Evolutionary conservation across 495 filamentous ascomycete species (phyloP), one percentile per base, ranked within the genome.

Genomic region (Xylaria venustula): DNA sequence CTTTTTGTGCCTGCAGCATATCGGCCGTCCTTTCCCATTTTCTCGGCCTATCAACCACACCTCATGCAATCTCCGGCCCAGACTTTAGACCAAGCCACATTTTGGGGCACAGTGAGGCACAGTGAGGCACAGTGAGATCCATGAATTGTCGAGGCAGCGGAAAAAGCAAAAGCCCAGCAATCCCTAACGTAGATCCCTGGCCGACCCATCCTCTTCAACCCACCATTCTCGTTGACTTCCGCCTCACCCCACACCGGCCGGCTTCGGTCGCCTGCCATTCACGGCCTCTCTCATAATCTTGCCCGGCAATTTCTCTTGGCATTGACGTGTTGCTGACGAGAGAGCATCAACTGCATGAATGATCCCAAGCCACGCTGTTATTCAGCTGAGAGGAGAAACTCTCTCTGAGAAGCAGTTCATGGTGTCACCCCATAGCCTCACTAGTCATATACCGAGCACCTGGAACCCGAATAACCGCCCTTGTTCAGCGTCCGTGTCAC

Each of bases 111-210:
- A 19, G 22, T 52, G 42, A 19, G 44, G 22, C 34, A n/a, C n/a
- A n/a, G n/a, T n/a, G n/a, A n/a, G n/a, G n/a, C n/a, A n/a, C n/a
- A n/a, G n/a, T n/a, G n/a, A n/a, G n/a, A n/a, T n/a, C n/a, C n/a
- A n/a, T n/a, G n/a, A n/a, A n/a, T n/a, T n/a, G n/a, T n/a, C n/a
- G n/a, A n/a, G n/a, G n/a, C n/a, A n/a, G n/a, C n/a, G n/a, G n/a
- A 45, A 55, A 54, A 55, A 55, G 53, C 53, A 55, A 55, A 40
- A 40, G n/a, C 14, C 37, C 37, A 40, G 15, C 37, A 40, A 11
- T 40, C 37, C 37, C 7, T 40, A 15, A 40, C 37, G 37, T 15
- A 40, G 37, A 40, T 40, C 37, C 37, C 37, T 40, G 15, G 37
- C 37, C 37, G 7, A 40, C 37, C 7, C 37, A 11, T 40, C 3